These are phyloP conservation scores for Trichoderma pleuroti DNA, from an alignment of 2,329 filamentous ascomycete genomes.

Conservation along the genomic window DNA sequence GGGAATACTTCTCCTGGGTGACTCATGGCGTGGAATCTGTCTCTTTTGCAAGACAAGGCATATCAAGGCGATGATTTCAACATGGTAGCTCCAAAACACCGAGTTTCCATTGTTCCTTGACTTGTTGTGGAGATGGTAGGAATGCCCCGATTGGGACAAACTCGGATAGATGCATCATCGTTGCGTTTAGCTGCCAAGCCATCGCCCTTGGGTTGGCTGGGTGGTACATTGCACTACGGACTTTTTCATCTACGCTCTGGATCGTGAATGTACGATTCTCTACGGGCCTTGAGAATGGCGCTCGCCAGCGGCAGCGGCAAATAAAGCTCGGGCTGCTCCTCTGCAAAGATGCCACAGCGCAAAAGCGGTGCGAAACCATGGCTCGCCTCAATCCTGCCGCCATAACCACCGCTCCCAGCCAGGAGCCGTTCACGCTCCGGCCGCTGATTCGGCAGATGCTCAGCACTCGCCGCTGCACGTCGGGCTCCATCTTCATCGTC, in stretches of 20 bases:
- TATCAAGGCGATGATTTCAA: neutral
- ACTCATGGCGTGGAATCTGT: conserved; percentile 33
- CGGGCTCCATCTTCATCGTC: conserved; percentile 49
- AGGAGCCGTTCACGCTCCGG: conserved; percentile 28
- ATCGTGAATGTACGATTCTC: neutral
- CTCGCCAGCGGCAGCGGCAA: neutral
- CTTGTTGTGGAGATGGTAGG: neutral
- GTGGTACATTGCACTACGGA: neutral
- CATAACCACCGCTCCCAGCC: conserved; percentile 25
- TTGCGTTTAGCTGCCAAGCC: neutral
- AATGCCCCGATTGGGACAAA: conserved; percentile 28
- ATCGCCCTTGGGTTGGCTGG: neutral
- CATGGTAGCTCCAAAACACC: neutral
- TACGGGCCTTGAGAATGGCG: neutral
- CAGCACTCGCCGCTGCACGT: conserved; percentile 45
- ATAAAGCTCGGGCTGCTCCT: neutral
- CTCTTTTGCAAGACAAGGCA: neutral
- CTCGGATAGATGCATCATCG: conserved; percentile 28
- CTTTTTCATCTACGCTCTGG: neutral
- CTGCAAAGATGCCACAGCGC: conserved; percentile 1
- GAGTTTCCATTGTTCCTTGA: neutral
- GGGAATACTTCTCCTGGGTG: conserved; percentile 30
- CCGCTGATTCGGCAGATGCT: conserved; percentile 49
- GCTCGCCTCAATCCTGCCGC: conserved; percentile 29
- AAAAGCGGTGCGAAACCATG: conserved; percentile 21